Evolutionary conservation across 1,139 yeast genomes (phyloP).

Genomic region (Pichia sp.): DNA sequence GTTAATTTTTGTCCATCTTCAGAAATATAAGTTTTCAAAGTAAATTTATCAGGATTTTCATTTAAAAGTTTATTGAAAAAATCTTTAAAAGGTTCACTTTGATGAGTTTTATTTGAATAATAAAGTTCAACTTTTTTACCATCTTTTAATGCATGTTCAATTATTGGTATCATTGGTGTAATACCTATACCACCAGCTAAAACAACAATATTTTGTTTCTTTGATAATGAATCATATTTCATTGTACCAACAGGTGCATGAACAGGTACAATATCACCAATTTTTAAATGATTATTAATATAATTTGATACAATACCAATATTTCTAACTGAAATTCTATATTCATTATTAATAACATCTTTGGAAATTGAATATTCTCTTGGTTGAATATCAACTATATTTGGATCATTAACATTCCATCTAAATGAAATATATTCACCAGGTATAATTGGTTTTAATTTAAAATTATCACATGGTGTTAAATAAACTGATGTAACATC

Average conservation of each 20-base stretch:
- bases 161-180: slow-evolving; percentile 53
- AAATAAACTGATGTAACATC: slow-evolving; percentile 49
- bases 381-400: slow-evolving; percentile 29
- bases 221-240: slow-evolving; percentile 30
- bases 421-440: slow-evolving; percentile 62
- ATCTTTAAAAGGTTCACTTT: slow-evolving; percentile 29
- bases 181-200: slow-evolving; percentile 64
- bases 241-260: slow-evolving; percentile 59
- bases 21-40: slow-evolving; percentile 6
- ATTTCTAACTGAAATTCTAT: slow-evolving; percentile 49
- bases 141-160: slow-evolving; percentile 31
- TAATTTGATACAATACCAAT: slow-evolving; percentile 49
- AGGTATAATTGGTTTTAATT: slow-evolving; percentile 30
- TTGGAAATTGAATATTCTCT: slow-evolving; percentile 50
- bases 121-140: slow-evolving; percentile 26
- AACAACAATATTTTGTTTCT: slow-evolving; percentile 32
- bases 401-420: slow-evolving; percentile 27
- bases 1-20: slow-evolving; percentile 5
- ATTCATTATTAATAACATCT: slow-evolving; percentile 29
- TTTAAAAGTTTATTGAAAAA: slow-evolving; percentile 23
- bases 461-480: slow-evolving; percentile 38
- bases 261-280: slow-evolving; percentile 44
- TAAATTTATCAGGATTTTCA: slow-evolving; percentile 15
- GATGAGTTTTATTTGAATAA: slow-evolving; percentile 29
- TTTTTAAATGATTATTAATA: slow-evolving; percentile 42